Base-by-base conservation (phyloP, 148 eudicot species). In the Rhododendron mucronatum region DNA sequence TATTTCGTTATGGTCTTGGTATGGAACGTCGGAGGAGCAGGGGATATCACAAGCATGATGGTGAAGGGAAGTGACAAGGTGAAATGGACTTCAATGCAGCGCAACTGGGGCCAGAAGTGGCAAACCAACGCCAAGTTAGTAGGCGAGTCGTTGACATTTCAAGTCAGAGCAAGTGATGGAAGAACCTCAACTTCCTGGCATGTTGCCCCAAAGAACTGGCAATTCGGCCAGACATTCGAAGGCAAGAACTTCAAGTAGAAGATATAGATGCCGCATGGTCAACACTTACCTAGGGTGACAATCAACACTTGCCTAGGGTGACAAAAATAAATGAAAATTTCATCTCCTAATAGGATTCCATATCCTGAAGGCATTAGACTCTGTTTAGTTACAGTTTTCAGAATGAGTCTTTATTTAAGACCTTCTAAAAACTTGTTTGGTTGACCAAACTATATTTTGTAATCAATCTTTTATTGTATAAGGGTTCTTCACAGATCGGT, bases 81-180 rank as follows among this genome's bases (percentile, higher is more conserved):
- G 75, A 88, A 89, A 10, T 96, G 94, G 90, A 86, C 79, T 11
- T 48, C 84, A 7, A 93, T 94, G 95, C 89, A 81, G 83, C 88
- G 95, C 16, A 93, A 91, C 55, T 94, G 94, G 96, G 96, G 96
- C 0, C 94, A 91, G 78, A 87, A 89, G n/a, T 94, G 95, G 97
- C 92, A 91, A 78, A 89, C 89, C 44, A 84, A 85, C 39, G 92
- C 84, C 10, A 48, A 7, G 63, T 88, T 92, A 13, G 91, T 88
- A 4, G 94, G 95, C 0, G 91, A 94, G 80, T 87, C 92, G 0
- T 55, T 93, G 37, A 91, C 87, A 76, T 92, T 94, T 45, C 81
- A 93, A 63, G 95, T 94, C 13, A 50, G 18, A 39, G 59, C 96
- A 1, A 92, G 96, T 73, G 96, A 91, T 79, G 90, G 91, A 8